These are phyloP conservation scores for Mucor irregularis DNA, from an alignment of 371 early-diverging fungal genomes.

Conservation along the genomic window DNA sequence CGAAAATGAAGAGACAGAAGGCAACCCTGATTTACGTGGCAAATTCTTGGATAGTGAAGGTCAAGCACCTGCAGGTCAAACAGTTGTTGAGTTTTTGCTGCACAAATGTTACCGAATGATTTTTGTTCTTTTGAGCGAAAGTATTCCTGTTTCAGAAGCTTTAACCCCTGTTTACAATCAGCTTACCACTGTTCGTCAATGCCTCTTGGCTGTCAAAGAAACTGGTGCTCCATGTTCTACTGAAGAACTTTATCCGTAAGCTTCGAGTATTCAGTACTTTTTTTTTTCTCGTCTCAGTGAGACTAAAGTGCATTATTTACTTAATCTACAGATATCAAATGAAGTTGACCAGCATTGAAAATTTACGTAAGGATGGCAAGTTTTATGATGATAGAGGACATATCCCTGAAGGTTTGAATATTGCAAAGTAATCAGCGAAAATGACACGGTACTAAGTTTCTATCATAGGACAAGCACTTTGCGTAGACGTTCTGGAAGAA, in stretches of 20 bases:
- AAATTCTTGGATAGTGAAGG: slow-evolving; percentile 66
- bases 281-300: neutral
- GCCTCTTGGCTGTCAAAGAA: slow-evolving; percentile 75
- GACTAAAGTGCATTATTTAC: no score
- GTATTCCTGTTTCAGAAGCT: slow-evolving; percentile 81
- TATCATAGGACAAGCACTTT: slow-evolving; percentile 63
- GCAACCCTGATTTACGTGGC: slow-evolving; percentile 30
- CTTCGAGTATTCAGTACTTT: no score
- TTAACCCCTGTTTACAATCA: slow-evolving; percentile 84
- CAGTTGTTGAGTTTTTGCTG: slow-evolving; percentile 73
- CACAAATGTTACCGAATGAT: slow-evolving; percentile 87
- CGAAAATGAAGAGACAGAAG: slow-evolving; percentile 19
- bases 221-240: slow-evolving; percentile 74
- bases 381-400: slow-evolving; percentile 80
- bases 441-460: no score
- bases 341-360: slow-evolving; percentile 79
- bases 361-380: slow-evolving; percentile 80
- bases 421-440: neutral
- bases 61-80: slow-evolving; percentile 69
- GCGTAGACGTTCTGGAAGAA: slow-evolving; percentile 77
- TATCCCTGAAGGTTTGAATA: slow-evolving; percentile 71
- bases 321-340: slow-evolving; percentile 67
- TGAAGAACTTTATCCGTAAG: slow-evolving; percentile 49
- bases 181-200: slow-evolving; percentile 79
- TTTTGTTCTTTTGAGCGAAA: slow-evolving; percentile 73